These are phyloP conservation scores for Sugiyamaella castrensis DNA, from an alignment of 1,139 yeast species.

Conservation along the genomic window DNA sequence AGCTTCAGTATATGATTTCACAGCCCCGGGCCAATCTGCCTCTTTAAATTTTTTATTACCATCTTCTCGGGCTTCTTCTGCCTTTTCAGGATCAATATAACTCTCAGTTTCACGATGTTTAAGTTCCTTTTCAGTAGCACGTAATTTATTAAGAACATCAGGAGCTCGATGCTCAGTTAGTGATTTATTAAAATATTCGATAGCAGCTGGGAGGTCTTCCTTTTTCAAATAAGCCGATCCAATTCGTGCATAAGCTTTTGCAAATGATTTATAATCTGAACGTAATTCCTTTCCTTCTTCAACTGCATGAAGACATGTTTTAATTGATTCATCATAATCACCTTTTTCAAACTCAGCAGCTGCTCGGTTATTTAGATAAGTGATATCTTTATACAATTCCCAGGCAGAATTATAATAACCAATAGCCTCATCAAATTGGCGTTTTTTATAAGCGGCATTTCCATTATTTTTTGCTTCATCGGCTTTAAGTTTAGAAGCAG, in stretches of 20 bases:
- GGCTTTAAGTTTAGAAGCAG: constrained; percentile 51
- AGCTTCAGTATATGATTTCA: constrained; percentile 92
- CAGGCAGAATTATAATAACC: constrained; percentile 82
- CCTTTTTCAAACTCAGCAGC: constrained; percentile 98
- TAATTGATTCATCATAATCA: constrained; percentile 78
- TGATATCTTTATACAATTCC: constrained; percentile 77
- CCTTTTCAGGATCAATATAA: constrained; percentile 85
- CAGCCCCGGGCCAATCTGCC: constrained; percentile 97
- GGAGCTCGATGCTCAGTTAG: constrained; percentile 98
- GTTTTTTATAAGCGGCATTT: constrained; percentile 78
- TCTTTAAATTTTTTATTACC: constrained; percentile 89
- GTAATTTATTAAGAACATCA: constrained; percentile 81
- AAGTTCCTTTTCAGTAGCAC: constrained; percentile 81
- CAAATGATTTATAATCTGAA: constrained; percentile 88
- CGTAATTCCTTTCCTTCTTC: constrained; percentile 86
- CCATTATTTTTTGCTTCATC: constrained; percentile 83
- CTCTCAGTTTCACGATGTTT: constrained; percentile 73
- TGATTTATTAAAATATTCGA: constrained; percentile 79
- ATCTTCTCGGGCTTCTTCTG: constrained; percentile 89
- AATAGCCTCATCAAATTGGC: constrained; percentile 91
- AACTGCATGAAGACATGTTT: constrained; percentile 76
- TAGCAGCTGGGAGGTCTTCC: constrained; percentile 70
- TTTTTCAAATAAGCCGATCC: constrained; percentile 79
- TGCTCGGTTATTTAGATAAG: constrained; percentile 92
- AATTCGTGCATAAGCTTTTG: constrained; percentile 89